These are phyloP conservation scores for Triticum turgidum DNA, from an alignment of 176 grass and related monocot species.

Conservation along the genomic window DNA sequence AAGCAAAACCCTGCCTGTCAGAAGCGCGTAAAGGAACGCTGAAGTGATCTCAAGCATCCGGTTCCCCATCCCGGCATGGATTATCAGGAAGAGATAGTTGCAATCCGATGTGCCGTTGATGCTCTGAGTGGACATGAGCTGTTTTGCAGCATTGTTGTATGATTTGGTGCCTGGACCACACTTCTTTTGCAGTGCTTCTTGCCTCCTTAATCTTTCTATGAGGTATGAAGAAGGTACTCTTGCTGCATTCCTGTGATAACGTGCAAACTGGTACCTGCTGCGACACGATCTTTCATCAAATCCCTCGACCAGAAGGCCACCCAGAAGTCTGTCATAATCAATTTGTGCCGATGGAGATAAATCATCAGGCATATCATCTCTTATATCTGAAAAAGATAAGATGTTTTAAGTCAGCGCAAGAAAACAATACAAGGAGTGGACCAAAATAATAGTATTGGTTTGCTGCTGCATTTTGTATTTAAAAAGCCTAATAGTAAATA, in stretches of 20 bases:
- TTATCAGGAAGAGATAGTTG: conserved; percentile 59
- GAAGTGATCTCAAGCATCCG: conserved; percentile 65
- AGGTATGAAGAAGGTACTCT: conserved; percentile 64
- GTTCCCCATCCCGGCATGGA: conserved; percentile 68
- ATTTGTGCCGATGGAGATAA: conserved; percentile 31
- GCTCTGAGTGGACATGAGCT: conserved; percentile 45
- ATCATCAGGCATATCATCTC: conserved; percentile 38
- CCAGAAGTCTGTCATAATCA: conserved; percentile 54
- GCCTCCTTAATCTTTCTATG: conserved; percentile 61
- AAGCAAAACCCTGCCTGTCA: conserved; percentile 69
- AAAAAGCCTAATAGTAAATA: neutral
- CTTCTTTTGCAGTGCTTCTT: conserved; percentile 68
- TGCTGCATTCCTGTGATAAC: conserved; percentile 45
- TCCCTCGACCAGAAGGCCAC: conserved; percentile 59
- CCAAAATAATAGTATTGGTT: neutral
- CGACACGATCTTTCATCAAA: conserved; percentile 69
- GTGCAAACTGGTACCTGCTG: conserved; percentile 71
- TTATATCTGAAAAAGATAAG: conserved; percentile 32
- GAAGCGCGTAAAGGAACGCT: conserved; percentile 62
- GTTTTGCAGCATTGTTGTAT: conserved; percentile 49
- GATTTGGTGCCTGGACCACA: conserved; percentile 64
- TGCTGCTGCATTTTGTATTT: neutral
- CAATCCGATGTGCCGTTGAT: conserved; percentile 45
- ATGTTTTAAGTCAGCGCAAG: conserved; percentile 7
- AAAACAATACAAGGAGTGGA: neutral